Base-by-base conservation (phyloP, 371 early-diverging fungal genomes). In the Encephalitozoon romaleae region DNA sequence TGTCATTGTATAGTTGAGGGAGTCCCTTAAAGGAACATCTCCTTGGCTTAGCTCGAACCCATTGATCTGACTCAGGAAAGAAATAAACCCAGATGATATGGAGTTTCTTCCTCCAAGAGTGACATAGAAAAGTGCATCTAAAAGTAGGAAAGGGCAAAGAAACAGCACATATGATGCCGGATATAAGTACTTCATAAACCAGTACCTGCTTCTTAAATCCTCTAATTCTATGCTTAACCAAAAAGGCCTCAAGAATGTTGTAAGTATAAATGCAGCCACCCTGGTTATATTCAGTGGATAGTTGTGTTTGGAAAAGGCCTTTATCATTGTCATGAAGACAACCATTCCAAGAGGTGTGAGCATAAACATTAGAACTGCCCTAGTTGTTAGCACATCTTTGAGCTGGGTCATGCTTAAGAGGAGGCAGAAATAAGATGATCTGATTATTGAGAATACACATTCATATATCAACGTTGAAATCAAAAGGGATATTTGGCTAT, bases 231-330 rank as follows among this genome's bases (percentile, higher is more conserved):
- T 59, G n/a, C 59, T 59, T 15, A 59, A 9, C 9, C 18, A 59
- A n/a, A 32, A 18, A 6, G 59, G 59, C 12, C 59, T 59, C n/a
- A 59, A 18, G 38, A 59, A 59, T 11, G 59, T 59, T 59, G 59
- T 34, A 38, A 59, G 59, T 18, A 59, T 28, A 34, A 59, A 59
- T 59, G 59, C 59, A n/a, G 59, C 59, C 15, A 59, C 59, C 34
- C 59, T 59, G 32, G 30, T 34, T 4, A 59, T 59, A 18, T 59
- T 59, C 6, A 59, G 5, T 38, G 59, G 32, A 18, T 59, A 59
- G 15, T 12, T 28, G 8, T 18, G 3, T 15, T 2, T 28, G 0
- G 59, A 59, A 59, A 59, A 59, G 4, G 59, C 15, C 38, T 59
- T 59, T 8, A 32, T 34, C 28, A 38, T 38, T 34, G 38, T 59